Base-by-base conservation (phyloP, 768 basidiomycete genomes). In the Rhizopogon vinicolor region DNA sequence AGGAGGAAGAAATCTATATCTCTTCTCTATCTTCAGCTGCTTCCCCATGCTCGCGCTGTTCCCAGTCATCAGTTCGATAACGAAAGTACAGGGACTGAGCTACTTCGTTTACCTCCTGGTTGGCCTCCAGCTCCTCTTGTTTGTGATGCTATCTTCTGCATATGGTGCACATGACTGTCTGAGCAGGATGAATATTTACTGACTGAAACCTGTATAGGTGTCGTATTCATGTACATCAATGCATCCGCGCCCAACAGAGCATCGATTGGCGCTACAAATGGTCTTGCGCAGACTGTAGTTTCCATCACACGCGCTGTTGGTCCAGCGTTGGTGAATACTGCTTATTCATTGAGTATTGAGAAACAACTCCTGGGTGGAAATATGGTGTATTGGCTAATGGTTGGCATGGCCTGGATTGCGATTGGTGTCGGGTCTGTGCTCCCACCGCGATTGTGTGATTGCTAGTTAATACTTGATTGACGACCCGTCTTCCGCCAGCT, bases 201-300 rank as follows among this genome's bases (percentile, higher is more conserved):
- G 13, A 9, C 6, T 40, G n/a, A 19, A 4, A 29, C 39, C 16
- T 41, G 33, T 13, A 33, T 52, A 86, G 85, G 84, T 25, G 79
- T 83, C 29, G 73, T 85, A 44, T 86, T 86, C 68, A 84, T 87
- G 51, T 84, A 80, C 62, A 82, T 88, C 57, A 74, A 78, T 40
- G 78, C 78, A 19, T 74, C 84, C 19, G 72, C 85, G 1, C 84
- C 86, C 9, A 84, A 84, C 59, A 74, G 75, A 52, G 77, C 80
- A 22, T 79, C 82, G 5, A 73, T 86, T 14, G 85, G 85, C 29
- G 78, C 84, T 12, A 84, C 81, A n/a, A 86, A 86, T 61, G 85
- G 85, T 13, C 62, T 79, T 16, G 46, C 44, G n/a, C 43, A 48
- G 33, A 56, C 46, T n/a, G 39, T 58, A 19, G 55, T 56, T 16